phyloP scores from a whole-genome alignment of 2,329 filamentous ascomycete genomes.

The Cyclaneusma minus region DNA sequence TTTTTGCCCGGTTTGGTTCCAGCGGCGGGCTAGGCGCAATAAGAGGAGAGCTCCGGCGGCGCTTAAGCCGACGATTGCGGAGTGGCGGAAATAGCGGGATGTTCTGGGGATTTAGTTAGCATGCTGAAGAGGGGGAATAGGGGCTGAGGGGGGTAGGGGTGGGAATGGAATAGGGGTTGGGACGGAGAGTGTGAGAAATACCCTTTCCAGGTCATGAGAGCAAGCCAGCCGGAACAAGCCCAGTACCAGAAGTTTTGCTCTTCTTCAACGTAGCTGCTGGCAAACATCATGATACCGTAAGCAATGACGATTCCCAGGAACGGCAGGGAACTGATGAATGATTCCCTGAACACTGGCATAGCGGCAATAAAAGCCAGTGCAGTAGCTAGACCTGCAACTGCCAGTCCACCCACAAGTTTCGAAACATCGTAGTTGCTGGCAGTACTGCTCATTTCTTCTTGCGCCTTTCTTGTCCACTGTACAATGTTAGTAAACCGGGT shows the following conservation, averaged over 20 bases:
- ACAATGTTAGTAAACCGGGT: constrained; percentile 7
- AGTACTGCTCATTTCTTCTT: constrained; percentile 70
- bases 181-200: constrained; percentile 4
- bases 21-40: constrained; percentile 56
- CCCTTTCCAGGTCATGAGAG: constrained; percentile 32
- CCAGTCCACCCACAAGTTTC: constrained; percentile 35
- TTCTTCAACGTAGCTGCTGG: constrained; percentile 93
- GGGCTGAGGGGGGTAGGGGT: neutral
- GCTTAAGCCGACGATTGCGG: constrained; percentile 8
- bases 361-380: constrained; percentile 20
- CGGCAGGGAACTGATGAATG: constrained; percentile 20
- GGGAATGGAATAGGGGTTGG: neutral
- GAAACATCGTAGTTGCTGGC: constrained; percentile 81
- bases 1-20: constrained; percentile 98
- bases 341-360: constrained; percentile 24
- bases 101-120: constrained; percentile 11
- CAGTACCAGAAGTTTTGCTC: constrained; percentile 99
- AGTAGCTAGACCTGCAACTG: constrained; percentile 20
- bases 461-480: constrained; percentile 30
- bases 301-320: constrained; percentile 36
- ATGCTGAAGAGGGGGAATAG: neutral
- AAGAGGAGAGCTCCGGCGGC: constrained; percentile 36
- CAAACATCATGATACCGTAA: constrained; percentile 90
- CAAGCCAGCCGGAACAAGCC: constrained; percentile 57
- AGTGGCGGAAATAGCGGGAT: constrained; percentile 7